Percentiles rank a stretch among this genome's conserved stretches.
phyloP scores from a whole-genome alignment of 441 rosid genomes.

The Sinapis alba region DNA sequence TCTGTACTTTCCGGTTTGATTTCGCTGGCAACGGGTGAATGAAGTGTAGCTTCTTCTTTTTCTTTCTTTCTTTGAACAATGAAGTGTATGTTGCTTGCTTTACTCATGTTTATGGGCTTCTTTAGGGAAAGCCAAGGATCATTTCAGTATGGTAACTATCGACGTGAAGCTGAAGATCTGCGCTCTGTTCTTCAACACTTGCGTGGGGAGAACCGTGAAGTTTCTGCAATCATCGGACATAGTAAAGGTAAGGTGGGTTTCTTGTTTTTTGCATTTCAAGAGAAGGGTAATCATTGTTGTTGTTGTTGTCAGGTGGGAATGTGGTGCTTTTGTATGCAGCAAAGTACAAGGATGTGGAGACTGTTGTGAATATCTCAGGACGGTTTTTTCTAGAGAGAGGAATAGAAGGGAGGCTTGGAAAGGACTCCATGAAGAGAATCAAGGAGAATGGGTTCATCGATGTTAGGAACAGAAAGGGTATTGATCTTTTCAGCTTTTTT shows the following conservation, averaged over 20 bases:
- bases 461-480: conserved; percentile 68
- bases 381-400: conserved; percentile 74
- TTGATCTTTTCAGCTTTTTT: background rate
- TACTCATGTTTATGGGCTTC: background rate
- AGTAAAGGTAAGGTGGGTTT: conserved; percentile 64
- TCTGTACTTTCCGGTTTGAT: conserved; percentile 74
- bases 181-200: conserved; percentile 63
- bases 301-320: conserved; percentile 70
- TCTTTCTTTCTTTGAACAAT: background rate
- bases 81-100: background rate
- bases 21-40: conserved; percentile 88
- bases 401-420: conserved; percentile 76
- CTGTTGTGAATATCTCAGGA: conserved; percentile 78
- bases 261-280: background rate
- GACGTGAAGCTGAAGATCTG: conserved; percentile 79
- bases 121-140: conserved; percentile 90
- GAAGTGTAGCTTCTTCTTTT: background rate
- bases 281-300: background rate
- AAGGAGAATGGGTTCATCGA: conserved; percentile 66
- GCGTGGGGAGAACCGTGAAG: conserved; percentile 40
- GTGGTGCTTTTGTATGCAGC: conserved; percentile 89
- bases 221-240: conserved; percentile 74
- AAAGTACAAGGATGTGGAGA: conserved; percentile 61
- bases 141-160: conserved; percentile 84
- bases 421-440: conserved; percentile 62